Evolutionary conservation across 2,329 filamentous ascomycete genomes (phyloP), one percentile per base, ranked within the genome.

Genomic region (Cladosporium sp.): DNA sequence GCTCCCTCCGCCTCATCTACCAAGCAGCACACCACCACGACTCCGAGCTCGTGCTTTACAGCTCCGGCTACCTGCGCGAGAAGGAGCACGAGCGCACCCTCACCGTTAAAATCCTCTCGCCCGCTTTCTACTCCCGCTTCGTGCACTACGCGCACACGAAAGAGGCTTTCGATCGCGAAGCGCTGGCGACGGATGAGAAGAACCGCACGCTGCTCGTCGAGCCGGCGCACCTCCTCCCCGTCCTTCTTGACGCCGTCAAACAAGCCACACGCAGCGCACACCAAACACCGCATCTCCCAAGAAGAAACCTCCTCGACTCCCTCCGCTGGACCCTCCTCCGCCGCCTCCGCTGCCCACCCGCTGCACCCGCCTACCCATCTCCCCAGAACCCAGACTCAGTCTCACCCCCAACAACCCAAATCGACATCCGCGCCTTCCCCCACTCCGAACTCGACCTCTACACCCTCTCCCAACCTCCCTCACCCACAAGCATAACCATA

Each of bases 91-190:
- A 75, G 56, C 58, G 53, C 54, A 65, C 74, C 1, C 44, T 86
- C 6, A 77, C 79, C 38, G 68, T 88, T 42, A 77, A 76, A 47
- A 70, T 88, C 4, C 64, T 85, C 17, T 84, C 81, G 0, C 84
- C 85, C 1, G 72, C 70, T 0, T 89, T 89, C 61, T 89, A 89
- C 68, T 75, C 79, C 11, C 77, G 83, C 24, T 82, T 88, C 42
- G 73, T 83, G 1, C 75, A 79, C 55, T 86, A 88, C 60, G 72
- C 78, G 0, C 75, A 84, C 59, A 79, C 80, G 18, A 73, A 80
- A 15, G 80, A 85, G 57, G 82, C 80, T 1, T 70, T 87, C 24
- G 79, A 83, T 50, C 74, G 76, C 52, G 83, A 87, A 62, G 80
- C 61, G 64, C 59, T 73, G 13, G 68, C 70, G 27, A 70, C 70